Percentiles rank a stretch among this genome's conserved stretches.
Evolutionary conservation across 306 rosid species (phyloP).

Genomic region (Sesbania bispinosa): DNA sequence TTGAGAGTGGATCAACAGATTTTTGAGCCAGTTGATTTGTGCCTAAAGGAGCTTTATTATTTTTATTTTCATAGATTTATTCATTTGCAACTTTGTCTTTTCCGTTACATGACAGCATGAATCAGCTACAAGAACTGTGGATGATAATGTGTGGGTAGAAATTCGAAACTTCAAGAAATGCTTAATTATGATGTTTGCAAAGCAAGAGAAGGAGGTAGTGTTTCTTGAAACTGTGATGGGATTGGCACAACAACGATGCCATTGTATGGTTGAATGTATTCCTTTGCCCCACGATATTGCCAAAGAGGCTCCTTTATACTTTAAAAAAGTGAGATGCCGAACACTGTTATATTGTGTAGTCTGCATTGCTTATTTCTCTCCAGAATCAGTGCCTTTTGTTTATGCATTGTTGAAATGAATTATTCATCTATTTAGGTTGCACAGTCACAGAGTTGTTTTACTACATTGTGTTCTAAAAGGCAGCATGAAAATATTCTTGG

Average conservation of each 20-base stretch:
- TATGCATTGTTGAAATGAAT: constrained; percentile 4
- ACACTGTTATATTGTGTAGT: background rate
- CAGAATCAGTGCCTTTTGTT: background rate
- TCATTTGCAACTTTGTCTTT: background rate
- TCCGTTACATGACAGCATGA: constrained; percentile 62
- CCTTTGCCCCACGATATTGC: constrained; percentile 76
- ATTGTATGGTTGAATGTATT: constrained; percentile 79
- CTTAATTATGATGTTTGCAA: constrained; percentile 86
- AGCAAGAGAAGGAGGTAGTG: constrained; percentile 83
- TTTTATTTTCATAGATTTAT: background rate
- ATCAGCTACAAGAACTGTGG: constrained; percentile 73
- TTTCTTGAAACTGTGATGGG: constrained; percentile 91
- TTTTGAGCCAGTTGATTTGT: constrained; percentile 17
- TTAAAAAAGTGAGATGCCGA: constrained; percentile 59
- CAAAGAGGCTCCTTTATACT: constrained; percentile 86
- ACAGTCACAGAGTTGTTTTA: background rate
- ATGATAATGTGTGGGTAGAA: constrained; percentile 77
- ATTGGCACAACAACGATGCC: constrained; percentile 76
- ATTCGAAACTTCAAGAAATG: constrained; percentile 93
- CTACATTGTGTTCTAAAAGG: background rate
- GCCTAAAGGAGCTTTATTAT: background rate
- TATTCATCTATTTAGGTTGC: background rate
- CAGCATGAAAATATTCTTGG: background rate
- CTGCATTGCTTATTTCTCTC: background rate
- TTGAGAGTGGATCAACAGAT: background rate